Conservation (phyloP, 352 stramenopile species). For the Phytophthora aleatoria region DNA sequence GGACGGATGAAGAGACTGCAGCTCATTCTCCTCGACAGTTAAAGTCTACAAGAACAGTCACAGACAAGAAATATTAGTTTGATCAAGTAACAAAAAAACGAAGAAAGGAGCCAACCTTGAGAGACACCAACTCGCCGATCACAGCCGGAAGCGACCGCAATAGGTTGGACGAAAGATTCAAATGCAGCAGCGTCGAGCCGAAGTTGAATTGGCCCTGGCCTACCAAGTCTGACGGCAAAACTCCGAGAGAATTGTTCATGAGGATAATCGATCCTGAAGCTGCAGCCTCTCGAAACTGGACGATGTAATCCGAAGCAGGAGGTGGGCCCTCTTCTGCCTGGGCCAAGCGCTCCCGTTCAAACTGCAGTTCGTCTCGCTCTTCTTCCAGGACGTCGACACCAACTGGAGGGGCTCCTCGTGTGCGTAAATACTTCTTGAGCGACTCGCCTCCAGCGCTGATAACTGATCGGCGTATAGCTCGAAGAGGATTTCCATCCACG, state of each 20-base stretch:
- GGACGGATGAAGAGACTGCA: slow-evolving; percentile 49
- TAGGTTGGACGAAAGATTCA: slow-evolving; percentile 76
- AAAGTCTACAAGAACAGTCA: slow-evolving; percentile 46
- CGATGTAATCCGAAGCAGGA: slow-evolving; percentile 21
- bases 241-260: slow-evolving; percentile 34
- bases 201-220: slow-evolving; percentile 43
- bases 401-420: slow-evolving; percentile 55
- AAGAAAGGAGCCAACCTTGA: slow-evolving; percentile 38
- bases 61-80: slow-evolving; percentile 7
- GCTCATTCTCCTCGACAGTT: slow-evolving; percentile 67
- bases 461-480: slow-evolving; percentile 68
- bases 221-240: slow-evolving; percentile 38
- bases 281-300: slow-evolving; percentile 63
- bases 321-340: slow-evolving; percentile 13
- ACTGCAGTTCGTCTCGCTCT: slow-evolving; percentile 66
- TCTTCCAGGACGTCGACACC: slow-evolving; percentile 68
- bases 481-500: slow-evolving; percentile 76
- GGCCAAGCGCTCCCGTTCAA: slow-evolving; percentile 30
- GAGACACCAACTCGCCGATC: slow-evolving; percentile 48
- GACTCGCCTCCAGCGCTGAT: slow-evolving; percentile 70
- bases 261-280: slow-evolving; percentile 62
- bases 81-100: not conserved
- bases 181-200: slow-evolving; percentile 51
- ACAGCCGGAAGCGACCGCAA: slow-evolving; percentile 46
- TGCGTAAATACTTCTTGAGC: slow-evolving; percentile 87